Conservation (phyloP, 1,139 yeast genomes). For the Sugiyamaella neomexicana region DNA sequence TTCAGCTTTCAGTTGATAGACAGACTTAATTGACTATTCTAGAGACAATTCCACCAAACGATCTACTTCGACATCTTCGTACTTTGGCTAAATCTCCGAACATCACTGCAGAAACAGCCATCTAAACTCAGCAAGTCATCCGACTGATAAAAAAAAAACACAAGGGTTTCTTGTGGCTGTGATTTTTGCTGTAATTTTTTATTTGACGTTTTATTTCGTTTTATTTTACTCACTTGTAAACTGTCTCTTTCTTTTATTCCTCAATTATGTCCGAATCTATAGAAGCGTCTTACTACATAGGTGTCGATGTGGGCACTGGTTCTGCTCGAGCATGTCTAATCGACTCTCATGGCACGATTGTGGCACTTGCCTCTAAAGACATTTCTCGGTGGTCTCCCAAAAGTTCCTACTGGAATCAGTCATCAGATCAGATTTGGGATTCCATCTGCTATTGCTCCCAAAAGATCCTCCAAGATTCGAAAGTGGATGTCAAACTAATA, state of each 20-base stretch:
- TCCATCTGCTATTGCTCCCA: slow-evolving; percentile 82
- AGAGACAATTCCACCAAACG: not conserved
- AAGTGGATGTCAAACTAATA: slow-evolving; percentile 63
- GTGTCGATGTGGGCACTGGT: slow-evolving; percentile 98
- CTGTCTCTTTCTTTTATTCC: not conserved
- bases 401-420: slow-evolving; percentile 62
- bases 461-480: slow-evolving; percentile 68
- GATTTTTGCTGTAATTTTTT: not conserved
- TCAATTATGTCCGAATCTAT: not conserved
- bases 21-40: not conserved
- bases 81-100: not conserved
- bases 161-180: not conserved
- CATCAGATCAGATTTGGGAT: slow-evolving; percentile 91
- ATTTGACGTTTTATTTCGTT: not conserved
- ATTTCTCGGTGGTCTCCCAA: slow-evolving; percentile 59
- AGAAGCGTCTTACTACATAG: slow-evolving; percentile 61
- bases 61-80: not conserved
- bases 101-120: not conserved
- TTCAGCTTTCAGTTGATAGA: not conserved
- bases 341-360: slow-evolving; percentile 76
- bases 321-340: slow-evolving; percentile 93
- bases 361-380: slow-evolving; percentile 76
- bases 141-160: not conserved
- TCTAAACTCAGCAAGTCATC: slow-evolving; percentile 3
- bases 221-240: too few relatives aligned